Evolutionary conservation across 2,329 filamentous ascomycete genomes (phyloP).

Genomic region (Aspergillus ustus): DNA sequence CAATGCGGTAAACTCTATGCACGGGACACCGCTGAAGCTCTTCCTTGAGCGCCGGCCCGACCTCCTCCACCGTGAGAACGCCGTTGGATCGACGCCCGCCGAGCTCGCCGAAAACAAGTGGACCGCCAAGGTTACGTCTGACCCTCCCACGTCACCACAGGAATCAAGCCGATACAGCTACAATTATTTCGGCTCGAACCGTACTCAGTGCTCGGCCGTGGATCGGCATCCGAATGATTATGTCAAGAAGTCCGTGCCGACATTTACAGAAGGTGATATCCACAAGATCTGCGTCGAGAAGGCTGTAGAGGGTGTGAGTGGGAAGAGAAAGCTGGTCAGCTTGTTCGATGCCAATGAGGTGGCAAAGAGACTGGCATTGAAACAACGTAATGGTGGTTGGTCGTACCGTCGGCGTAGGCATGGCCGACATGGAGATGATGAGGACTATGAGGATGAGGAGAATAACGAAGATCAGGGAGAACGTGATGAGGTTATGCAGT

Average conservation of each 20-base stretch:
- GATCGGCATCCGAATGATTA: constrained; percentile 14
- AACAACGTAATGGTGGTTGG: background rate
- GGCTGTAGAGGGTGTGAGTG: constrained; percentile 23
- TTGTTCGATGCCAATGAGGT: constrained; percentile 66
- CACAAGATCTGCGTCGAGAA: constrained; percentile 42
- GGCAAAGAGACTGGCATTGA: constrained; percentile 53
- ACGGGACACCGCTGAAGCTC: constrained; percentile 60
- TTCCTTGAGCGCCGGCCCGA: constrained; percentile 60
- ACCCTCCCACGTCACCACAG: constrained; percentile 17
- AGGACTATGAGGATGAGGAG: background rate
- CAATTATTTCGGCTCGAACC: background rate
- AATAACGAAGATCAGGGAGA: constrained; percentile 10
- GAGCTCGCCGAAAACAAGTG: constrained; percentile 52
- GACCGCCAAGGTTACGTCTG: constrained; percentile 28
- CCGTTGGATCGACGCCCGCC: constrained; percentile 73
- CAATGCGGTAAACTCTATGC: constrained; percentile 45
- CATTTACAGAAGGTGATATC: constrained; percentile 25
- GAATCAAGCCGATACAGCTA: background rate
- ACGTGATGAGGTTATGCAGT: constrained; percentile 20
- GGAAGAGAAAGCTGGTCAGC: constrained; percentile 59
- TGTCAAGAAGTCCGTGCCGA: constrained; percentile 6
- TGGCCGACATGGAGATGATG: background rate
- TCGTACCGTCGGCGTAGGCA: background rate
- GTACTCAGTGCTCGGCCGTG: background rate
- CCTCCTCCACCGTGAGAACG: constrained; percentile 72